Base-by-base conservation (phyloP, 805 yeast genomes). In the Ogataea philodendri region DNA sequence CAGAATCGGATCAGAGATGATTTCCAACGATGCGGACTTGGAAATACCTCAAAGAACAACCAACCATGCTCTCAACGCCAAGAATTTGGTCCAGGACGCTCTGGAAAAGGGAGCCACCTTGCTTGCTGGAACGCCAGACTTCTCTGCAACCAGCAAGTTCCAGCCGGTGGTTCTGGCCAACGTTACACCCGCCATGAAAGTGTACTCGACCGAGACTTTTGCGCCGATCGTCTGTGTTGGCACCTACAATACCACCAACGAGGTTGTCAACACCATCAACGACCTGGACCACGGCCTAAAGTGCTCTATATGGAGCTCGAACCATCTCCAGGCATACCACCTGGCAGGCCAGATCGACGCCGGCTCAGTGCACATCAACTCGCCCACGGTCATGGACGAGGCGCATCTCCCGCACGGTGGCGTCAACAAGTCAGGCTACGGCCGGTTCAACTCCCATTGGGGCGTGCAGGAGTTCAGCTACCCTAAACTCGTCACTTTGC, bases 391-490 rank as follows among this genome's bases (percentile, higher is more conserved):
- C n/a, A 35, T 34, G 15, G 56, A 48, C 32, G 54, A 53, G 32
- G 35, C 54, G 3, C 52, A 54, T 30, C 43, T 54, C 5, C 75
- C 75, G 0, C 75, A 69, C 44, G 75, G 76, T 1, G 75, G 74
- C 7, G 54, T 62, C 15, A 67, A 67, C 35, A 35, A 40, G 5
- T 66, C 72, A 32, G 76, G 76, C 2, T 40, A 37, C 19, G 75
- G 74, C 6, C 48, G 68, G 29, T 68, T 70, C 58, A 69, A 69
- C 43, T 53, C 69, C 11, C 35, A 30, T 8, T 70, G 74, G 74
- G 75, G 75, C 0, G 46, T 70, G 17, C 62, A 64, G 22, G 69
- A 63, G 41, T 70, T 70, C 41, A 41, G 57, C 6, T 60, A 59
- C 35, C 36, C 51, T 7, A 69, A 70, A 46, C 45, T 63, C 5